Evolutionary conservation across 2,329 filamentous ascomycete species (phyloP), one percentile per base, ranked within the genome.

Genomic region (Orbilia brochopaga): DNA sequence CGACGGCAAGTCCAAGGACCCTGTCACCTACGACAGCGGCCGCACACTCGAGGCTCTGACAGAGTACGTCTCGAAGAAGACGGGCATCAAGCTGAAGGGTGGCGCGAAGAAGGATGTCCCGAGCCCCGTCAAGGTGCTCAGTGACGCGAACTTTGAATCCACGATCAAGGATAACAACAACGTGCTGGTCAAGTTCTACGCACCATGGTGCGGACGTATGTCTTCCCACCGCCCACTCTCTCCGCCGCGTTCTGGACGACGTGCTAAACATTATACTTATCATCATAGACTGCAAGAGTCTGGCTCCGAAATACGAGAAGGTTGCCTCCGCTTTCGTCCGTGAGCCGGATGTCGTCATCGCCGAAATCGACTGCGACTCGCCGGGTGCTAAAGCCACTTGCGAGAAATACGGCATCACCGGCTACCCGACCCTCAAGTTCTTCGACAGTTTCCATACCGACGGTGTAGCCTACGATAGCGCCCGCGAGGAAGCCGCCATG

Each of bases 341-440:
- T 79, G 94, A 99, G 78, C 81, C 87, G 70, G 84, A 85, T 75
- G 66, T 77, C 21, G 55, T 75, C 4, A 73, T 77, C 37, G 76
- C 74, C 80, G 97, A 99, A 84, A 89, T 99, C 73, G 93, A 99
- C 79, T 92, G 91, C 78, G 93, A 99, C 82, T 87, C 89, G 30
- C 87, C 90, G 77, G 91, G 91, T 80, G 87, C 89, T 80, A 97
- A 96, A 82, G 85, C 85, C 50, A 87, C 88, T 55, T 88, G 92
- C 57, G 81, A 86, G 78, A 87, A 88, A 57, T 88, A 94, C 79
- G 91, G 88, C 73, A 86, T 99, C 76, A 85, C 85, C 62, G 91
- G 89, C 37, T 99, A 95, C 85, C 94, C 94, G 55, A 99, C 94
- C 74, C 96, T 99, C 84, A 96, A 96, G 83, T 99, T 89, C 86